Percentiles rank a stretch among this genome's conserved stretches.
Conservation (phyloP, 139 green algal genomes). For the Zygnema circumcarinatum region DNA sequence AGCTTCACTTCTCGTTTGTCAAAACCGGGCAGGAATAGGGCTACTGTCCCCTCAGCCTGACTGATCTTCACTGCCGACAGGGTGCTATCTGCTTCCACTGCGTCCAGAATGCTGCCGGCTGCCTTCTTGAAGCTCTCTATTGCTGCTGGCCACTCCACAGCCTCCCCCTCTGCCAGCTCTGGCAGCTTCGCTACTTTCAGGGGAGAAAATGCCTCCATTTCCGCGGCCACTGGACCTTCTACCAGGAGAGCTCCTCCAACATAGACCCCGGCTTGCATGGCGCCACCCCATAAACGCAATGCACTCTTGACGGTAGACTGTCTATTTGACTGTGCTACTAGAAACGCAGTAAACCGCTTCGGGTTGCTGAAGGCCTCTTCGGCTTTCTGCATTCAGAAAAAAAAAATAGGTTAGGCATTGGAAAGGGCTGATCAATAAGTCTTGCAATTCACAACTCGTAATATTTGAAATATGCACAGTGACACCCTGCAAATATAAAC, state of each 20-base stretch:
- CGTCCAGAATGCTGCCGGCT: background rate
- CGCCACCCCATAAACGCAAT: conserved; percentile 44
- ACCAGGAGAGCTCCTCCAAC: conserved; percentile 19
- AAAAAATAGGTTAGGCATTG: background rate
- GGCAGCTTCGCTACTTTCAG: conserved; percentile 25
- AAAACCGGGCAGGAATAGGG: conserved; percentile 54
- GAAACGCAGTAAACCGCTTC: conserved; percentile 16
- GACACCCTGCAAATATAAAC: too few relatives aligned
- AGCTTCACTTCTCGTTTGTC: conserved; percentile 57
- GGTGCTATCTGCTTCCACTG: background rate
- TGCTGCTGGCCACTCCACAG: background rate
- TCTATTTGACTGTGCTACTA: conserved; percentile 19
- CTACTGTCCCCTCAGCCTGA: conserved; percentile 24
- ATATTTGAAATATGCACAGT: too few relatives aligned
- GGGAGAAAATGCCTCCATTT: conserved; percentile 12
- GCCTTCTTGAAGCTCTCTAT: background rate
- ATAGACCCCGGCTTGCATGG: conserved; percentile 31
- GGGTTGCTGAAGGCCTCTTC: conserved; percentile 25
- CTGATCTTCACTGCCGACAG: conserved; percentile 8
- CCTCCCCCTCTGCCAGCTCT: background rate
- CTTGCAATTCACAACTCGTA: background rate
- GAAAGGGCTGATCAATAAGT: background rate
- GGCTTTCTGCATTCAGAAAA: conserved; percentile 32
- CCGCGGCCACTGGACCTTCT: background rate
- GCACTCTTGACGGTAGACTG: conserved; percentile 7